phyloP scores from a whole-genome alignment of 768 basidiomycete genomes.

The Trametes coccinea region DNA sequence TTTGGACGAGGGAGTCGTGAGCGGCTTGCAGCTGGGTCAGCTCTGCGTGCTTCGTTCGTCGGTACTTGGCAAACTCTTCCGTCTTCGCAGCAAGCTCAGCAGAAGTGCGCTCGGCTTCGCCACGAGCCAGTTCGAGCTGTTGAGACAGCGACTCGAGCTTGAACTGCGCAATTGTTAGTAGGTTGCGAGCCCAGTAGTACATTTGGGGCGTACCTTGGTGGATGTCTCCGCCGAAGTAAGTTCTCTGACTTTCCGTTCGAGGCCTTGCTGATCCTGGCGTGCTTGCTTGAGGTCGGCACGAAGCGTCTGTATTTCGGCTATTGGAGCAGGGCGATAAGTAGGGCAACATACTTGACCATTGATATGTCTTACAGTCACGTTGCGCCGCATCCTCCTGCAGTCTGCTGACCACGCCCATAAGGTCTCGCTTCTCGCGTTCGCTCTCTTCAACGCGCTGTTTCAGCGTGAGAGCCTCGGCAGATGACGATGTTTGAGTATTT shows the following conservation, averaged over 20 bases:
- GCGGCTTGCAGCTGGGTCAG: constrained; percentile 73
- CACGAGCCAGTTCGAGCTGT: constrained; percentile 75
- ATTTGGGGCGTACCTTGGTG: constrained; percentile 52
- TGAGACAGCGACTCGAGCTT: constrained; percentile 82
- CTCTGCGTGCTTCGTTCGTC: constrained; percentile 80
- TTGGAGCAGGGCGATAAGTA: neutral
- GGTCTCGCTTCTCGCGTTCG: constrained; percentile 89
- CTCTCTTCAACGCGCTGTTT: constrained; percentile 67
- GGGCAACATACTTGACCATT: neutral
- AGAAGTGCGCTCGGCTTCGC: constrained; percentile 72
- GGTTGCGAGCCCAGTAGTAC: neutral
- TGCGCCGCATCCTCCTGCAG: constrained; percentile 74
- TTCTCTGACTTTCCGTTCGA: constrained; percentile 72
- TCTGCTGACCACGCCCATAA: constrained; percentile 80
- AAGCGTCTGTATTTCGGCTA: constrained; percentile 73
- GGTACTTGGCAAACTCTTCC: constrained; percentile 82
- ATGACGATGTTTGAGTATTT: constrained; percentile 61
- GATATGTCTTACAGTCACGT: constrained; percentile 62
- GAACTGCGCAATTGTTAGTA: constrained; percentile 53
- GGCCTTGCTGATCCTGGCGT: constrained; percentile 65
- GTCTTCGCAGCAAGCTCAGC: constrained; percentile 69
- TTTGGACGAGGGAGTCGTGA: constrained; percentile 71
- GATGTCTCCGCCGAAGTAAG: constrained; percentile 74
- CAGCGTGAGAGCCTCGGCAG: constrained; percentile 57
- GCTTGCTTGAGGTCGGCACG: constrained; percentile 72